Conservation (phyloP, 140 eudicot genomes). For the Erigeron philadelphicus region DNA sequence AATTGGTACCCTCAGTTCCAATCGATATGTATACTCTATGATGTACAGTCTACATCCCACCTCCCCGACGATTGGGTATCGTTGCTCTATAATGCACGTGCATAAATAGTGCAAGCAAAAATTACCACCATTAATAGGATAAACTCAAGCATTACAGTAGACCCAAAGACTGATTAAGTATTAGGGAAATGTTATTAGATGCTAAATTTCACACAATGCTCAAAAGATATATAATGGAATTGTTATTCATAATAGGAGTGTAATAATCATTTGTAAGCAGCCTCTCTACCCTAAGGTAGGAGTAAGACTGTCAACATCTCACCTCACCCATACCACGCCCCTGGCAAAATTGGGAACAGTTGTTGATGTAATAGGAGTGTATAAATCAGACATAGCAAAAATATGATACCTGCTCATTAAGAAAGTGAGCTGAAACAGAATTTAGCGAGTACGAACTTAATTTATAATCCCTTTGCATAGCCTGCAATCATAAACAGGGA, state of each 20-base stretch:
- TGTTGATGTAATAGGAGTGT: background rate
- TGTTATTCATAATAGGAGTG: background rate
- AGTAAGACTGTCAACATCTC: too few relatives aligned
- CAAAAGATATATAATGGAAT: slow-evolving; percentile 1
- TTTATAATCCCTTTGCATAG: slow-evolving; percentile 92
- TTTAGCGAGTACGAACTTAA: slow-evolving; percentile 92
- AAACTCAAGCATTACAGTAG: background rate
- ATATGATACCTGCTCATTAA: slow-evolving; percentile 75
- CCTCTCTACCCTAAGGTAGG: too few relatives aligned
- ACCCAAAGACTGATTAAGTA: background rate
- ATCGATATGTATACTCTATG: too few relatives aligned
- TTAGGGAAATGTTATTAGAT: background rate
- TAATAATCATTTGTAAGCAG: too few relatives aligned
- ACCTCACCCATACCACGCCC: too few relatives aligned
- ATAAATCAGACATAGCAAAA: slow-evolving; percentile 9
- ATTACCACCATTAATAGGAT: too few relatives aligned
- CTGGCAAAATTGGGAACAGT: too few relatives aligned
- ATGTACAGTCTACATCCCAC: too few relatives aligned
- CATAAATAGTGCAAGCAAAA: too few relatives aligned
- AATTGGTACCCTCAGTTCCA: too few relatives aligned
- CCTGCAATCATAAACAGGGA: slow-evolving; percentile 43
- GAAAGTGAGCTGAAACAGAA: slow-evolving; percentile 98
- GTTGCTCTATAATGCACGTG: too few relatives aligned
- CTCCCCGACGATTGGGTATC: too few relatives aligned
- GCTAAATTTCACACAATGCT: background rate